Percentiles rank a stretch among this genome's conserved stretches.
phyloP scores from a whole-genome alignment of 2,329 filamentous ascomycete genomes.

The Colletotrichum caudatum region DNA sequence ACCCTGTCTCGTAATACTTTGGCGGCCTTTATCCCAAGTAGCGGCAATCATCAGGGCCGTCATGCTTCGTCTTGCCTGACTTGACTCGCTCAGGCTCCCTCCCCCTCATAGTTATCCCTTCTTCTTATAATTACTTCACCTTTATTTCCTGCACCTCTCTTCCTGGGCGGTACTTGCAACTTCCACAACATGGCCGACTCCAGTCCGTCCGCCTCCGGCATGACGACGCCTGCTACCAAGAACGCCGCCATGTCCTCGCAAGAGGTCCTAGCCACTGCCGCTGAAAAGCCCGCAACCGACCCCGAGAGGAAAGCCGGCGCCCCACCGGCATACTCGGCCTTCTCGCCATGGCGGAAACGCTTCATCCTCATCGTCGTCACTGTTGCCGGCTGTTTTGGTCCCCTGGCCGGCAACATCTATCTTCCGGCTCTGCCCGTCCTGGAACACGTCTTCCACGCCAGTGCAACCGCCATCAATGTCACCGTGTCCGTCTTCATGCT shows the following conservation, averaged over 20 bases:
- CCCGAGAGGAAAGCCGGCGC: conserved; percentile 42
- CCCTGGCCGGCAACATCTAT: conserved; percentile 59
- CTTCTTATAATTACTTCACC: neutral
- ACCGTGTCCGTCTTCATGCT: conserved; percentile 60
- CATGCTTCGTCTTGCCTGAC: conserved; percentile 3
- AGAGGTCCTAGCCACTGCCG: neutral
- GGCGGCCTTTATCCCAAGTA: neutral
- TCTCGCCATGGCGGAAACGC: conserved; percentile 50
- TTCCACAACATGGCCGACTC: conserved; percentile 19
- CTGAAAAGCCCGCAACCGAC: conserved; percentile 10
- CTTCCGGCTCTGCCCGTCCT: conserved; percentile 55
- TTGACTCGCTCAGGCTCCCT: neutral
- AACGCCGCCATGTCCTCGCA: neutral
- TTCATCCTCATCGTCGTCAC: conserved; percentile 56
- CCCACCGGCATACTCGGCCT: conserved; percentile 52
- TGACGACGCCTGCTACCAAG: conserved; percentile 23
- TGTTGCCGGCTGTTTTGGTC: conserved; percentile 56
- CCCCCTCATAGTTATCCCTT: neutral
- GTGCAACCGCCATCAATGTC: conserved; percentile 54
- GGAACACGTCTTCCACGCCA: conserved; percentile 53
- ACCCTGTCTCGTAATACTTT: neutral
- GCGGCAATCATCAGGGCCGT: conserved; percentile 9
- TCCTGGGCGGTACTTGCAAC: neutral
- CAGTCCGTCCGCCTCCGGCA: conserved; percentile 28
- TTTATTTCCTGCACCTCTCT: neutral